A percentile compares a stretch with the other conserved stretches of the same genome.
These are phyloP conservation scores for Leccinum subgranulosum DNA, from an alignment of 768 basidiomycete species.

Conservation along the genomic window DNA sequence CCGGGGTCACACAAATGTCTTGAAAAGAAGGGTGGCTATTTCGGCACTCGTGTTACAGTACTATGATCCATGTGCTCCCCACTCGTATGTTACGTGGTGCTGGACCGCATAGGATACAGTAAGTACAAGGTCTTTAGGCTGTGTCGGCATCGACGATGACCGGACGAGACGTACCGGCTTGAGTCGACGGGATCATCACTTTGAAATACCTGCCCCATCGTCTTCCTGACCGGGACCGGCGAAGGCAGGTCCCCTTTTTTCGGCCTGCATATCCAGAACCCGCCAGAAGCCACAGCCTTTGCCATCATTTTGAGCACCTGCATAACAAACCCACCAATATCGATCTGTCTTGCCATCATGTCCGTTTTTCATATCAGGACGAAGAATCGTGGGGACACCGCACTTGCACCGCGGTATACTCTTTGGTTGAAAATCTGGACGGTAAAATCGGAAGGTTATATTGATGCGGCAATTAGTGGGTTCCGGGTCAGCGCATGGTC, in stretches of 20 bases:
- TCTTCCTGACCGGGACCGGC: constrained; percentile 15
- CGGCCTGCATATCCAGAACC: constrained; percentile 63
- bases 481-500: constrained; percentile 27
- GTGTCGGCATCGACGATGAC: background rate
- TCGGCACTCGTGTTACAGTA: background rate
- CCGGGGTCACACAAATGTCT: constrained; percentile 1
- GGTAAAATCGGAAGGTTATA: constrained; percentile 83
- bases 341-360: constrained; percentile 49
- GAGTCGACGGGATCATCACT: background rate
- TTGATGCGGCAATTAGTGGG: constrained; percentile 74
- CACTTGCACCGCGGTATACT: constrained; percentile 74
- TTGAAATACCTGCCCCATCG: background rate
- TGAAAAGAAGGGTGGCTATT: background rate
- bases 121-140: background rate
- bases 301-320: constrained; percentile 79
- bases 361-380: constrained; percentile 78
- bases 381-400: constrained; percentile 62
- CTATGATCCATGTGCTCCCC: background rate
- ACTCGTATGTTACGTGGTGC: background rate
- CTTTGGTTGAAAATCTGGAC: constrained; percentile 71
- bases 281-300: constrained; percentile 79
- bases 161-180: constrained; percentile 1
- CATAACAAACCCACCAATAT: constrained; percentile 79
- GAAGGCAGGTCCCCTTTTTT: constrained; percentile 56
- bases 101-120: background rate